phyloP scores from a whole-genome alignment of 2,329 filamentous ascomycete genomes.

The Alternaria consortialis region DNA sequence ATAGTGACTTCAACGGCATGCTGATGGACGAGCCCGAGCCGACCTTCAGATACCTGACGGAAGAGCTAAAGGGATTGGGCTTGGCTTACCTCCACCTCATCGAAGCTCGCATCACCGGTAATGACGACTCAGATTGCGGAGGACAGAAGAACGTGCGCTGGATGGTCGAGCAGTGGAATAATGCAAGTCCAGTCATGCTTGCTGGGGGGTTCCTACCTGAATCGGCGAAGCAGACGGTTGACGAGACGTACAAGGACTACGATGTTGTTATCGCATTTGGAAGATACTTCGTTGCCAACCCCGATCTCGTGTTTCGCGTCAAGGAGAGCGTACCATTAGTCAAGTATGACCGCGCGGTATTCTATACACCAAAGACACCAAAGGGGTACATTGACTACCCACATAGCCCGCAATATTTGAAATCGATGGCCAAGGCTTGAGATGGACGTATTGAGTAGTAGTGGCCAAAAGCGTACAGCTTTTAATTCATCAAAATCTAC shows the following conservation, averaged over 20 bases:
- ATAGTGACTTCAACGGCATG: slow-evolving; percentile 69
- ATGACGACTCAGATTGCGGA: slow-evolving; percentile 22
- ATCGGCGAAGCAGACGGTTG: slow-evolving; percentile 41
- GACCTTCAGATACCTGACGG: slow-evolving; percentile 8
- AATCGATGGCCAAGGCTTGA: slow-evolving; percentile 2
- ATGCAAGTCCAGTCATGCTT: slow-evolving; percentile 38
- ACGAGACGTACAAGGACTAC: slow-evolving; percentile 49
- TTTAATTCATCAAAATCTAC: too few relatives aligned
- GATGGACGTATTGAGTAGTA: not conserved
- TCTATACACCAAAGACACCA: slow-evolving; percentile 22
- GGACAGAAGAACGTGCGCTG: slow-evolving; percentile 22
- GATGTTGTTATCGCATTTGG: slow-evolving; percentile 52
- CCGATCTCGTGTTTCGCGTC: slow-evolving; percentile 57
- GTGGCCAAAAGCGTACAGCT: too few relatives aligned
- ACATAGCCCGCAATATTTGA: slow-evolving; percentile 17
- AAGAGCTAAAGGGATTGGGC: not conserved
- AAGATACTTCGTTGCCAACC: slow-evolving; percentile 56
- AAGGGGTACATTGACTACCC: slow-evolving; percentile 27
- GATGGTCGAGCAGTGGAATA: slow-evolving; percentile 20
- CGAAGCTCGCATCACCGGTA: slow-evolving; percentile 17
- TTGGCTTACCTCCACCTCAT: slow-evolving; percentile 13
- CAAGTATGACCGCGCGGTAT: slow-evolving; percentile 50
- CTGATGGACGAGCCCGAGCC: slow-evolving; percentile 62
- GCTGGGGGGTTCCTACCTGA: slow-evolving; percentile 53
- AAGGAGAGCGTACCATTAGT: slow-evolving; percentile 50